phyloP scores from a whole-genome alignment of 2,329 filamentous ascomycete genomes.

The Ustilaginoidea virens region DNA sequence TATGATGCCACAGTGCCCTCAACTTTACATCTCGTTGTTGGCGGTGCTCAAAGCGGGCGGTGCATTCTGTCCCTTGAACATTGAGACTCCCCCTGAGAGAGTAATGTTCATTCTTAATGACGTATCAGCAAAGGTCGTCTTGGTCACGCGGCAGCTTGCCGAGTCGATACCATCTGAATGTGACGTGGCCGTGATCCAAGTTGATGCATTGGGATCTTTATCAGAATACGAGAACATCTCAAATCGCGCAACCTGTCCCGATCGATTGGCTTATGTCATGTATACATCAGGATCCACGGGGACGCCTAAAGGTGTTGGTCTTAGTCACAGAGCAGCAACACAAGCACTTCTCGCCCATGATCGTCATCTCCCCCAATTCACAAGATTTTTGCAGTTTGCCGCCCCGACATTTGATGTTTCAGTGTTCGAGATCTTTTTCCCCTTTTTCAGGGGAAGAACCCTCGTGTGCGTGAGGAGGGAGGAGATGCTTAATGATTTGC shows the following conservation, averaged over 20 bases:
- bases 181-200: constrained; percentile 19
- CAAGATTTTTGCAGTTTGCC: constrained; percentile 78
- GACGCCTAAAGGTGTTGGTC: constrained; percentile 69
- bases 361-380: constrained; percentile 58
- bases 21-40: constrained; percentile 63
- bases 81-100: constrained; percentile 63
- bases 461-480: constrained; percentile 55
- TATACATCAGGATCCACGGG: constrained; percentile 89
- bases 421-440: constrained; percentile 90
- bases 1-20: constrained; percentile 59
- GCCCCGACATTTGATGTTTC: constrained; percentile 90
- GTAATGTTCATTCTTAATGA: constrained; percentile 71
- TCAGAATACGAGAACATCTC: neutral
- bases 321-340: constrained; percentile 66
- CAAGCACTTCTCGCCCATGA: constrained; percentile 76
- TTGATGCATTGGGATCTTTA: constrained; percentile 9
- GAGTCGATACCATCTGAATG: constrained; percentile 20
- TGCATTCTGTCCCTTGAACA: constrained; percentile 72
- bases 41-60: constrained; percentile 68
- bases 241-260: constrained; percentile 10
- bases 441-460: constrained; percentile 57
- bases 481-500: constrained; percentile 61
- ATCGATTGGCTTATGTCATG: constrained; percentile 68
- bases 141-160: constrained; percentile 41
- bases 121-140: constrained; percentile 50